Evolutionary conservation across 208 protist genomes (phyloP), one percentile per base, ranked within the genome.

Genomic region (Acanthamoeba royreba): DNA sequence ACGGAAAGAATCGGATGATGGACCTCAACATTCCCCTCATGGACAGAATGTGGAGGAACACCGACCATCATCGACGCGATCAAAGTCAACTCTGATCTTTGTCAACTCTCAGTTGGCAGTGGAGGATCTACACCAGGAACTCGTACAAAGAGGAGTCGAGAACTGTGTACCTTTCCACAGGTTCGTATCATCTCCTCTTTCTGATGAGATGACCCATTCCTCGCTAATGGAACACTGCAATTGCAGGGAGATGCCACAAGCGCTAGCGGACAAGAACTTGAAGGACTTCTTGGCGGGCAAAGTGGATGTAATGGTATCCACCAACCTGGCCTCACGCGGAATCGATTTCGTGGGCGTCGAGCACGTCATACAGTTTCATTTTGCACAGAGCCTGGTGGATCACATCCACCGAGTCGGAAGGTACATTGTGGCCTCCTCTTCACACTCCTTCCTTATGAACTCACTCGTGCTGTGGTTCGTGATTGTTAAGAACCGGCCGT

Each of bases 281-380:
- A 5, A 28, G 8, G 74, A 46, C 17, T 85, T 85, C 22, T n/a
- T 55, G 74, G 74, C 74, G 1, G 74, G 74, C 19, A 28, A n/a
- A 33, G 74, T 53, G 9, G 43, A 46, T 28, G 74, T 85, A 43
- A 85, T 85, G 74, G 74, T 85, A 43, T 85, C 43, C 74, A 85
- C 74, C 74, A 85, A 85, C 38, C 15, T 85, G 43, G 74, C 74
- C 74, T 46, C 74, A n/a, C 74, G 74, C 40, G 74, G 74, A 15
- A 85, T 85, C 43, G 74, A 85, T 43, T 85, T 85, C n/a, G 25
- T 53, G 13, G 43, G 31, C 40, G 74, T 85, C 28, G 74, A 45
- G 19, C 74, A 85, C 28, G 74, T 85, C 38, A 33, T 85, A n/a
- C 74, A 85, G 74, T 85, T 55, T 22, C 74, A 85, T 43, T 85